Evolutionary conservation across 1,139 yeast genomes (phyloP).

Genomic region (Eremothecium sinecaudum): DNA sequence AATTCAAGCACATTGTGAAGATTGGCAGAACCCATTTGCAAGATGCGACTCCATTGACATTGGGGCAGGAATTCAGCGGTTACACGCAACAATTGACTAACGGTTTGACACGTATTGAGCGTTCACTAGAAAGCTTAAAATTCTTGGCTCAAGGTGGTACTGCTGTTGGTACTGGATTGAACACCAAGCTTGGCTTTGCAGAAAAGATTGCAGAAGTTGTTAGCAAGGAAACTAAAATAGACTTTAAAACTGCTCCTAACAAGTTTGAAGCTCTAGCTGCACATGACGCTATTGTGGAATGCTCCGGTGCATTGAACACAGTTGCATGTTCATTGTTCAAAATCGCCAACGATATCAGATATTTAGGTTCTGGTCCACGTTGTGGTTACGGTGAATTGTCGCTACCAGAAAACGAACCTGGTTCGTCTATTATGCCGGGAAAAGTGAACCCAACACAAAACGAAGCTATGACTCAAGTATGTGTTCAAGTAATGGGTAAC

Average conservation of each 20-base stretch:
- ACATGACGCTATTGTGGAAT: slow-evolving; percentile 95
- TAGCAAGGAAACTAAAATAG: slow-evolving; percentile 73
- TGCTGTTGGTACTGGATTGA: slow-evolving; percentile 97
- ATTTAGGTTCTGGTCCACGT: slow-evolving; percentile 97
- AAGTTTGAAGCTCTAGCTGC: slow-evolving; percentile 98
- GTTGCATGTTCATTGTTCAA: slow-evolving; percentile 88
- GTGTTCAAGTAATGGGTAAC: slow-evolving; percentile 96
- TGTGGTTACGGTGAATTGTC: slow-evolving; percentile 97
- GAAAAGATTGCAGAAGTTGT: slow-evolving; percentile 52
- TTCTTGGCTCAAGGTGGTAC: slow-evolving; percentile 98
- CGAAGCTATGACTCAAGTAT: slow-evolving; percentile 97
- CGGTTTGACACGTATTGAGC: slow-evolving; percentile 81
- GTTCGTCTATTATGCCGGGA: slow-evolving; percentile 99
- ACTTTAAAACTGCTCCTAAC: slow-evolving; percentile 92
- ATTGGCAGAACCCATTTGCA: slow-evolving; percentile 98
- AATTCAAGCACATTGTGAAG: slow-evolving; percentile 81
- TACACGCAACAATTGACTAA: slow-evolving; percentile 87
- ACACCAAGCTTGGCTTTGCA: slow-evolving; percentile 85
- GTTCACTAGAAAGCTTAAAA: slow-evolving; percentile 63
- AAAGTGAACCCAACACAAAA: slow-evolving; percentile 98
- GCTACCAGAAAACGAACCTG: slow-evolving; percentile 97
- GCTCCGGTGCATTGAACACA: slow-evolving; percentile 94
- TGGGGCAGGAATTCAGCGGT: slow-evolving; percentile 97
- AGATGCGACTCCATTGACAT: slow-evolving; percentile 95
- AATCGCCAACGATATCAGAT: slow-evolving; percentile 95